Conservation (phyloP, 805 yeast species). For the Candida maltosa region DNA sequence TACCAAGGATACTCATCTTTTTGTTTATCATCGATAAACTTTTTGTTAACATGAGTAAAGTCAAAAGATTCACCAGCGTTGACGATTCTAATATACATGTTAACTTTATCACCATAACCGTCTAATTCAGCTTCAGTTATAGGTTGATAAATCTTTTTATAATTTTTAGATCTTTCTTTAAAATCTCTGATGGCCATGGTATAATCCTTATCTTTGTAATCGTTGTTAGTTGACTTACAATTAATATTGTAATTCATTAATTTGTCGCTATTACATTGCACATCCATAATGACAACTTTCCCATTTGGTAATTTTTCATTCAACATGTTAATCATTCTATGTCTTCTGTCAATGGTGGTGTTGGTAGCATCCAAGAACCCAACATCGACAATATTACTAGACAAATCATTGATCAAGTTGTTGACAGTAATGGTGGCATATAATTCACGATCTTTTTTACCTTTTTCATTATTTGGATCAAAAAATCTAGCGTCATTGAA, state of each 20-base stretch:
- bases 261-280: constrained; percentile 51
- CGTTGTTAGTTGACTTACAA: constrained; percentile 60
- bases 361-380: constrained; percentile 45
- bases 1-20: constrained; percentile 2
- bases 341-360: constrained; percentile 33
- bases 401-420: constrained; percentile 28
- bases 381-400: constrained; percentile 21
- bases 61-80: constrained; percentile 25
- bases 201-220: constrained; percentile 53
- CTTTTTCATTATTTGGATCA: constrained; percentile 31
- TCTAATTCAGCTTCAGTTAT: constrained; percentile 21
- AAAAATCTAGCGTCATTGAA: constrained; percentile 35
- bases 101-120: constrained; percentile 12
- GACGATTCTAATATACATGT: constrained; percentile 20
- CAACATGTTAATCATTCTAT: constrained; percentile 24
- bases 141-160: constrained; percentile 36
- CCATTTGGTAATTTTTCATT: constrained; percentile 14
- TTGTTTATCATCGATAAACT: constrained; percentile 1
- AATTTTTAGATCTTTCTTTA: constrained; percentile 51
- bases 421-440: constrained; percentile 34
- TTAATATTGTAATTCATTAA: constrained; percentile 59
- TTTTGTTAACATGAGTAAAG: constrained; percentile 9
- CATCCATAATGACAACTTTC: constrained; percentile 55
- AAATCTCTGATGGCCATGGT: constrained; percentile 57
- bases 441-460: constrained; percentile 28